Evolutionary conservation across 257 asterid species (phyloP), one percentile per base, ranked within the genome.

Genomic region (Forsythia viridissima): DNA sequence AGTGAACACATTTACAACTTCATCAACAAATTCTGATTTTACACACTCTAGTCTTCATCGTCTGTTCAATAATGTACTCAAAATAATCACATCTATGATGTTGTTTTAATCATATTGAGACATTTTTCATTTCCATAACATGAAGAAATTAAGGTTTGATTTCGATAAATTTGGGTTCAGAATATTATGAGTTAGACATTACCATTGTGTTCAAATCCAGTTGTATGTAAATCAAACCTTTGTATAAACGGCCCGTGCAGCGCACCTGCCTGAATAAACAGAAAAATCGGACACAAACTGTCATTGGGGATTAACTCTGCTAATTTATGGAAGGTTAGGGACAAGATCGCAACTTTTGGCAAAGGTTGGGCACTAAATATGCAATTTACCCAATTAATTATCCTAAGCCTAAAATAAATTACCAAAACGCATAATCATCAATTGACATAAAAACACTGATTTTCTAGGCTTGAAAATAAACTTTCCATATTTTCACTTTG

Each of bases 1-100:
- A 84, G 78, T 68, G 76, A 82, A 24, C 86, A 81, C 63, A 81
- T 86, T 24, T 61, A 73, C 41, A 80, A 79, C 41, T 86, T 71
- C 71, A 63, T 83, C 52, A 44, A 36, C 11, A 52, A 78, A 7
- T 83, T 83, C 80, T 76, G 48, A 57, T 46, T 10, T 30, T 30
- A 24, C 70, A 8, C 13, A 30, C 39, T 3, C 39, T 30, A 1
- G 4, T 21, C 16, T 30, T 63, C 39, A 6, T 63, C 8, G 70
- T 63, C 30, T 30, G 34, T 63, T 63, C n/a, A 30, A 63, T 63
- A 63, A 30, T 63, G 70, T 63, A 63, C 70, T 63, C 67, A 20
- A 59, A 59, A 59, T 20, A 30, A 63, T 30, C 18, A 63, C 6
- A 21, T 63, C 18, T 63, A 1, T 36, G 16, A 30, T 30, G 70